Evolutionary conservation across 2,329 filamentous ascomycete genomes (phyloP).

Genomic region (Fonsecaea nubica): DNA sequence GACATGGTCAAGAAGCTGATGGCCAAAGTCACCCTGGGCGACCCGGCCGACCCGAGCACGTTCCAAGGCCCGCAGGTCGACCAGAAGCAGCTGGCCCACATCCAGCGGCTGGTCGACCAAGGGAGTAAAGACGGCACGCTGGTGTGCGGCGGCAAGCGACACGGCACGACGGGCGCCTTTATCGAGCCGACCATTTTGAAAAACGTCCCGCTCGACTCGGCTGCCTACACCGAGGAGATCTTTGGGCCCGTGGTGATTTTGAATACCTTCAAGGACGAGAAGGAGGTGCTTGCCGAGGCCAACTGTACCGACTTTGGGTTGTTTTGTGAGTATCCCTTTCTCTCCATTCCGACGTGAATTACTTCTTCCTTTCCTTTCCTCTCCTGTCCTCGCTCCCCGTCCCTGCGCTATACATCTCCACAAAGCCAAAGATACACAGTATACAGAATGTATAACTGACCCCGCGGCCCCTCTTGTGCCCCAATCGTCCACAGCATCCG

Average conservation of each 20-base stretch:
- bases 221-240: conserved; percentile 55
- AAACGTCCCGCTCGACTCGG: conserved; percentile 8
- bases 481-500: conserved; percentile 40
- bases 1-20: conserved; percentile 55
- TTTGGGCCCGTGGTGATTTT: conserved; percentile 52
- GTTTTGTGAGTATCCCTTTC: conserved; percentile 41
- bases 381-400: too few relatives aligned
- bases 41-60: conserved; percentile 52
- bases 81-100: conserved; percentile 67
- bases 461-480: too few relatives aligned
- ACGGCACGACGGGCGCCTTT: conserved; percentile 62
- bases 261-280: conserved; percentile 46
- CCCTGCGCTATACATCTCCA: too few relatives aligned
- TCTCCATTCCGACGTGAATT: not conserved
- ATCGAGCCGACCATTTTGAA: conserved; percentile 22
- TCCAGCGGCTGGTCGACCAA: conserved; percentile 62
- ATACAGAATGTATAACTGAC: too few relatives aligned
- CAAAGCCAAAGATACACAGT: too few relatives aligned
- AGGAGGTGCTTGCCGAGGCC: conserved; percentile 46
- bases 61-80: conserved; percentile 70
- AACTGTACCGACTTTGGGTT: conserved; percentile 51
- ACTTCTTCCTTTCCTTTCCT: not conserved
- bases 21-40: conserved; percentile 42
- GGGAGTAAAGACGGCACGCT: conserved; percentile 59
- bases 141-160: conserved; percentile 49